Percentiles rank a stretch among this genome's conserved stretches.
Conservation (phyloP, 257 asterid genomes). For the Henckelia pumila region DNA sequence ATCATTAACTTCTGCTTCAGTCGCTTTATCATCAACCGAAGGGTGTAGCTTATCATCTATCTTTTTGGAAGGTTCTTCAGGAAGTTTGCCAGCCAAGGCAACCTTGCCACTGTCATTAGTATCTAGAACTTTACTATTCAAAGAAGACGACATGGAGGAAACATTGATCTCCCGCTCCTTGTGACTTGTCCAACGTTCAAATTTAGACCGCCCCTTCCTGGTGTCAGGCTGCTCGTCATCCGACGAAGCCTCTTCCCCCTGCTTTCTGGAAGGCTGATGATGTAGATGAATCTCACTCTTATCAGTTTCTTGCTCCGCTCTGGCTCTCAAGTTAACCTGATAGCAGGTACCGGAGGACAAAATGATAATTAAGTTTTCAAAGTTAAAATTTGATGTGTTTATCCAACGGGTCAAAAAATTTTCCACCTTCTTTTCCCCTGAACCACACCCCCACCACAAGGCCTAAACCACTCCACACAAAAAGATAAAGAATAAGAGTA, state of each 20-base stretch:
- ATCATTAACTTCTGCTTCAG: conserved; percentile 36
- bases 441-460: not conserved
- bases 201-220: conserved; percentile 77
- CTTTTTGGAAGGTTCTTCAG: conserved; percentile 42
- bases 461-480: not conserved
- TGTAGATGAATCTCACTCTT: conserved; percentile 42
- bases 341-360: conserved; percentile 23
- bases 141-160: conserved; percentile 40
- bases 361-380: conserved; percentile 9
- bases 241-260: conserved; percentile 53
- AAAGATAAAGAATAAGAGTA: not conserved
- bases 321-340: conserved; percentile 58
- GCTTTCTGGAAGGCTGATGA: conserved; percentile 46
- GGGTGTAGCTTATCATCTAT: conserved; percentile 48
- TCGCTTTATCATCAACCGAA: conserved; percentile 40
- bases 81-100: conserved; percentile 29
- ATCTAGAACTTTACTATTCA: conserved; percentile 43
- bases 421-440: not conserved
- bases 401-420: not conserved
- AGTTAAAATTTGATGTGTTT: conserved; percentile 2
- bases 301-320: conserved; percentile 40
- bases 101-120: conserved; percentile 28
- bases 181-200: conserved; percentile 91
- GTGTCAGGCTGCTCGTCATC: conserved; percentile 61
- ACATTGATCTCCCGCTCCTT: conserved; percentile 65